Percentiles rank a stretch among this genome's conserved stretches.
Evolutionary conservation across 495 filamentous ascomycete genomes (phyloP).

Genomic region (Letharia lupina): DNA sequence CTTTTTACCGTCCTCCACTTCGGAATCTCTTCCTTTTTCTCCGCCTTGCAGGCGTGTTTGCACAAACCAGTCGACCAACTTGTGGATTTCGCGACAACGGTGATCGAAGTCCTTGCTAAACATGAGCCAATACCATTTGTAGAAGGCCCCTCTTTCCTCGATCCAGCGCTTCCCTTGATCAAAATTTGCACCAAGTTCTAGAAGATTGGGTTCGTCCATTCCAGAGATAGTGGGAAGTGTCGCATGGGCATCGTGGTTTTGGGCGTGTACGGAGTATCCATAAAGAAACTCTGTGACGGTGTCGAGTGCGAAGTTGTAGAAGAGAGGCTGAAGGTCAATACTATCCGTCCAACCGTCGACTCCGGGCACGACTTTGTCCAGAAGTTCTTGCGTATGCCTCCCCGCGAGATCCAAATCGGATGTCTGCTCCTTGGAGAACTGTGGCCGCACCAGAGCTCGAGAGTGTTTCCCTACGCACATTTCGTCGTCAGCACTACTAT

Average conservation of each 20-base stretch:
- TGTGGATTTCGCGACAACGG: slow-evolving; percentile 17
- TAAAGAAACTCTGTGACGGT: slow-evolving; percentile 23
- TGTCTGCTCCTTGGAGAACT: slow-evolving; percentile 46
- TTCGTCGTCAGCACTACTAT: not conserved
- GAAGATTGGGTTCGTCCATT: slow-evolving; percentile 15
- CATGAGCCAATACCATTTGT: slow-evolving; percentile 19
- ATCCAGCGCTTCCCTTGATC: slow-evolving; percentile 19
- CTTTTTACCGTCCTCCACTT: slow-evolving; percentile 13
- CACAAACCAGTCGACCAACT: slow-evolving; percentile 20
- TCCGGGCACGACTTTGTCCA: slow-evolving; percentile 33
- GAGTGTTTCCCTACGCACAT: slow-evolving; percentile 36
- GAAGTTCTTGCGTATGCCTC: slow-evolving; percentile 39
- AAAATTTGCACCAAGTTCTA: slow-evolving; percentile 18
- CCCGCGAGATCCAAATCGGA: slow-evolving; percentile 48
- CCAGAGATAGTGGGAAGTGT: slow-evolving; percentile 9
- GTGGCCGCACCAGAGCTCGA: slow-evolving; percentile 46
- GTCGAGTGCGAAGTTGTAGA: slow-evolving; percentile 28
- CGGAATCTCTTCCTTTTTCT: slow-evolving; percentile 20
- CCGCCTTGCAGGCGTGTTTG: slow-evolving; percentile 16
- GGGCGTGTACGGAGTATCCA: slow-evolving; percentile 17
- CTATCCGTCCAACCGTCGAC: slow-evolving; percentile 36
- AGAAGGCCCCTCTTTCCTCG: slow-evolving; percentile 18
- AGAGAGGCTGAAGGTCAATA: slow-evolving; percentile 36
- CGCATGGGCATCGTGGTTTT: slow-evolving; percentile 17
- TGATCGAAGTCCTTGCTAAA: slow-evolving; percentile 14